These are phyloP conservation scores for Lecanosticta acicola DNA, from an alignment of 2,329 filamentous ascomycete genomes.

Conservation along the genomic window DNA sequence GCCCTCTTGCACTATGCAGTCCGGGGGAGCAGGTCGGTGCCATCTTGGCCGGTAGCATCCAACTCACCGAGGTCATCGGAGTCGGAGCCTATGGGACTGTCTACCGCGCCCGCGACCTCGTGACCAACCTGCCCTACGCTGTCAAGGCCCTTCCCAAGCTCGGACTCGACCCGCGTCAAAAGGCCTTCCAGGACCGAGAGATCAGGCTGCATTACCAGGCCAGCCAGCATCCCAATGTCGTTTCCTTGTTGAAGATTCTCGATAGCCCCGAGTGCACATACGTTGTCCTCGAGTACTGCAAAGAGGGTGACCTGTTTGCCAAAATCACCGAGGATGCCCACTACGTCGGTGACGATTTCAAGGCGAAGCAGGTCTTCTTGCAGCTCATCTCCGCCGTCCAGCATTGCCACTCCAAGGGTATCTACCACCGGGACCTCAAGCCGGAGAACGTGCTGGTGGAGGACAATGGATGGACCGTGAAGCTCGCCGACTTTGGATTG, in stretches of 20 bases:
- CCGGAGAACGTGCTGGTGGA: slow-evolving; percentile 96
- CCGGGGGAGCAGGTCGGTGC: slow-evolving; percentile 84
- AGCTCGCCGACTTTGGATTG: slow-evolving; percentile 94
- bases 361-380: slow-evolving; percentile 82
- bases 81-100: slow-evolving; percentile 96
- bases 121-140: slow-evolving; percentile 76
- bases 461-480: slow-evolving; percentile 81
- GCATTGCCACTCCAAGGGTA: slow-evolving; percentile 85
- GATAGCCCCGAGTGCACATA: slow-evolving; percentile 89
- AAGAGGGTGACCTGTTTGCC: slow-evolving; percentile 91
- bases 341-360: slow-evolving; percentile 85
- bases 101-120: slow-evolving; percentile 80
- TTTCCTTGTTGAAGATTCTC: slow-evolving; percentile 89
- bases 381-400: slow-evolving; percentile 96
- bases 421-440: slow-evolving; percentile 97
- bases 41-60: slow-evolving; percentile 73
- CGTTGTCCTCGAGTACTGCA: slow-evolving; percentile 94
- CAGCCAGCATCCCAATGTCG: slow-evolving; percentile 84
- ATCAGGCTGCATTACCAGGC: slow-evolving; percentile 87
- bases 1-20: slow-evolving; percentile 33
- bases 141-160: slow-evolving; percentile 96
- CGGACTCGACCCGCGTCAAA: slow-evolving; percentile 81
- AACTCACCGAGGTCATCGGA: slow-evolving; percentile 79
- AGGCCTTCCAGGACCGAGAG: slow-evolving; percentile 86
- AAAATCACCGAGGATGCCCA: slow-evolving; percentile 94